Percentiles rank a stretch among this genome's conserved stretches.
phyloP scores from a whole-genome alignment of 1,284 basidiomycete species.

The Bondarzewia mesenterica region DNA sequence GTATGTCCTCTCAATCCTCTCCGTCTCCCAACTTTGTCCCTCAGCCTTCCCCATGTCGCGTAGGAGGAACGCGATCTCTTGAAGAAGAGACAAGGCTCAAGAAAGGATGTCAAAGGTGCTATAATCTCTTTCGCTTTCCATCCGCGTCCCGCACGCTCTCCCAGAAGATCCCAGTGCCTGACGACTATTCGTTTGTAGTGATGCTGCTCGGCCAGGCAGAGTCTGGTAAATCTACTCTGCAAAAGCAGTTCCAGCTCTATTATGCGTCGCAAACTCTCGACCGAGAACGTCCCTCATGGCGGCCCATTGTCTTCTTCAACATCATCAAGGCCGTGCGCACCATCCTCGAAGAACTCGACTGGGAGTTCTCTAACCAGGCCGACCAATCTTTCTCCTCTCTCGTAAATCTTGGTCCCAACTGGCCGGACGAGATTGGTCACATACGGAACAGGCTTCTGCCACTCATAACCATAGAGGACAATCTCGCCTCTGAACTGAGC shows the following conservation, averaged over 20 bases:
- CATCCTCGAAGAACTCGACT: constrained; percentile 67
- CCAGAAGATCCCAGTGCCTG: background rate
- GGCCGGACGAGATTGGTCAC: constrained; percentile 39
- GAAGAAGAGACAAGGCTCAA: constrained; percentile 38
- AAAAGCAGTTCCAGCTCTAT: constrained; percentile 75
- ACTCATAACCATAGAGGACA: constrained; percentile 57
- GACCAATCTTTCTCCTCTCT: constrained; percentile 14
- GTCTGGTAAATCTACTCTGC: constrained; percentile 72
- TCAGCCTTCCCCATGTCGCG: background rate
- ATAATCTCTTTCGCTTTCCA: background rate
- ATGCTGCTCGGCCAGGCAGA: constrained; percentile 72
- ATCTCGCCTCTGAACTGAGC: constrained; percentile 58
- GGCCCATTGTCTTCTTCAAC: constrained; percentile 74
- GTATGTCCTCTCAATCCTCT: constrained; percentile 26
- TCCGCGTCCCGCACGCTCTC: constrained; percentile 1
- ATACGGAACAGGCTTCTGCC: constrained; percentile 53
- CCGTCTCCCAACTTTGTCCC: background rate
- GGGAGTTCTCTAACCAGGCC: constrained; percentile 33
- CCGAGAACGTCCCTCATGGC: constrained; percentile 63
- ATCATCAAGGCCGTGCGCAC: constrained; percentile 70
- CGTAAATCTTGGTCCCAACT: constrained; percentile 17
- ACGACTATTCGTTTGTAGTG: constrained; percentile 10
- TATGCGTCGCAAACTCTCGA: constrained; percentile 66
- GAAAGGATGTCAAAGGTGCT: constrained; percentile 60
- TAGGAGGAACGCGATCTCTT: constrained; percentile 46